Conservation (phyloP, 768 basidiomycete species). For the Coprinopsis marcescibilis region DNA sequence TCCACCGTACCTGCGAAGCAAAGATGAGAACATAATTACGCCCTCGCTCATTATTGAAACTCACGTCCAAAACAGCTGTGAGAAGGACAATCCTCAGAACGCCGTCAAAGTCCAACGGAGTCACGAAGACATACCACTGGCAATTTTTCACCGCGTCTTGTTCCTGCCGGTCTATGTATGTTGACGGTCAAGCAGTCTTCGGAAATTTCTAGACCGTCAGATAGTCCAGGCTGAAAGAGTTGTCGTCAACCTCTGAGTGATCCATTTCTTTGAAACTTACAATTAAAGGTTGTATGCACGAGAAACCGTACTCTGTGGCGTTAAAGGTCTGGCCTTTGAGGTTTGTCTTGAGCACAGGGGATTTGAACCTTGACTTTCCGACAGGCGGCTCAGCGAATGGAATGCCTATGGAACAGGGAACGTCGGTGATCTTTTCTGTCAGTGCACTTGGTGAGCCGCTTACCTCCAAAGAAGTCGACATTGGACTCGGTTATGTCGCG, state of each 20-base stretch:
- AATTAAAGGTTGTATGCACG: conserved; percentile 47
- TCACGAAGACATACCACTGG: conserved; percentile 31
- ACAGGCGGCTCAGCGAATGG: conserved; percentile 52
- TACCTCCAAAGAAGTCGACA: conserved; percentile 47
- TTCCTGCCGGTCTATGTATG: conserved; percentile 45
- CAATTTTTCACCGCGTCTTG: conserved; percentile 21
- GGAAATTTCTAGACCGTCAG: conserved; percentile 20
- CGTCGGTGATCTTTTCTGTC: not conserved
- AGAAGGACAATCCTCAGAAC: not conserved
- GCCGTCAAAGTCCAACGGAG: not conserved
- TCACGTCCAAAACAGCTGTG: conserved; percentile 36
- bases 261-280: conserved; percentile 19
- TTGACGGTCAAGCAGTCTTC: conserved; percentile 63
- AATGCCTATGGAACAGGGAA: conserved; percentile 32
- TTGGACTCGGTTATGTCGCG: conserved; percentile 23
- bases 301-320: conserved; percentile 40
- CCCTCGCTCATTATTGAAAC: conserved; percentile 2
- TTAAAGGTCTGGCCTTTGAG: conserved; percentile 30
- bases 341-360: conserved; percentile 40
- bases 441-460: not conserved
- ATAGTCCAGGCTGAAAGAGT: conserved; percentile 2
- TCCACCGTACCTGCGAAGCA: conserved; percentile 28
- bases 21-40: too few relatives aligned
- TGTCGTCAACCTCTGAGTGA: not conserved
- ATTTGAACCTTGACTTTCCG: conserved; percentile 39